Evolutionary conservation across 176 grass and related monocot genomes (phyloP), one percentile per base, ranked within the genome.

Genomic region (Hordeum vulgare): DNA sequence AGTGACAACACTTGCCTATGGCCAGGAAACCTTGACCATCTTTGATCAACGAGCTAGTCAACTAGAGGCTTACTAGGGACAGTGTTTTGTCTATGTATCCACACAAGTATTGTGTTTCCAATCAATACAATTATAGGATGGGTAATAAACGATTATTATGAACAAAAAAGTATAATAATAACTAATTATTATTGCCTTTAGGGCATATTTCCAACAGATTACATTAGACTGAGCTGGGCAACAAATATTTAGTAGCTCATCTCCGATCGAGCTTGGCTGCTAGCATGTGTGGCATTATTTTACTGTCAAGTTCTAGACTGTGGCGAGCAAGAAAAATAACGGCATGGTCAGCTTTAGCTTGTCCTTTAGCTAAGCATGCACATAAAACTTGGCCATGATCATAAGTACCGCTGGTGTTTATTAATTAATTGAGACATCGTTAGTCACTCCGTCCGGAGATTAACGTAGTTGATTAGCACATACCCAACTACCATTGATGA

Each of bases 281-380:
- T 25, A 72, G 39, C 69, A 72, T 18, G 69, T 72, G 69, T 45
- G 18, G 11, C 39, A 56, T 56, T 56, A 56, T 12, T 45, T 42
- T 13, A 44, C 69, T 72, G 69, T 71, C 68, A 24, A 41, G 35
- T 41, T 24, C 1, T 27, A 13, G 26, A 72, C 40, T 72, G 25
- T 49, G 20, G 42, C 14, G 15, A 31, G 3, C 42, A 49, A 29
- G 25, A 74, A 74, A 74, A 74, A 74, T 29, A 74, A 74, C 42
- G 24, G 15, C 42, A 51, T 2, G 71, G 8, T 49, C 71, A 74
- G 71, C 71, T 74, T 74, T 71, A 29, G 51, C 28, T 33, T 53
- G 77, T 69, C 77, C 29, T 61, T 63, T 69, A 51, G 60, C 49
- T 20, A n/a, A 65, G 86, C 68, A 72, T 84, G 49, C 69, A 47